These are phyloP conservation scores for Leavenworthia alabamica DNA, from an alignment of 345 rosid genomes.

Conservation along the genomic window DNA sequence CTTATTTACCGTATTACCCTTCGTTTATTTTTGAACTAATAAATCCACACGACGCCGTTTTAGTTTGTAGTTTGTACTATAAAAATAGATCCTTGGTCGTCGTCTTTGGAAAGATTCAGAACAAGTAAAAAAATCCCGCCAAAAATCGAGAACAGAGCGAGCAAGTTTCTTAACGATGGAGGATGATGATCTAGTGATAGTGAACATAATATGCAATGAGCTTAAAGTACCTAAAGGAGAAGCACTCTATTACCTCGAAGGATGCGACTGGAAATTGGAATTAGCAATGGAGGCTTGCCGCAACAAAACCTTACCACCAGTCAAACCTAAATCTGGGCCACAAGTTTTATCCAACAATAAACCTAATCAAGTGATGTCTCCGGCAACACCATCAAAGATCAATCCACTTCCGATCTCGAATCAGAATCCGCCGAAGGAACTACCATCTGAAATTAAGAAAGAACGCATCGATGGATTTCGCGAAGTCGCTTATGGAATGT, in stretches of 20 bases:
- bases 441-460: not conserved
- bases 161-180: not conserved
- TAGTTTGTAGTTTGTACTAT: not conserved
- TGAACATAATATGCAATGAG: not conserved
- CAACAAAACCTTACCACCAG: not conserved
- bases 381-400: not conserved
- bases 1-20: too few species aligned
- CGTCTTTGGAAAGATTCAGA: not conserved
- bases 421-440: not conserved
- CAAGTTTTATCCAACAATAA: too few species aligned
- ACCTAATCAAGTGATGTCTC: not conserved
- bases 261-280: not conserved
- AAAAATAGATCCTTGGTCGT: not conserved
- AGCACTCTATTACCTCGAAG: slow-evolving; percentile 13
- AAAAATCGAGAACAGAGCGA: not conserved
- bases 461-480: not conserved
- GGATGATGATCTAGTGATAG: not conserved
- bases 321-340: not conserved
- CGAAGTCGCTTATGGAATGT: not conserved
- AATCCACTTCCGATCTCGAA: not conserved
- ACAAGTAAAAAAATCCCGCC: not conserved
- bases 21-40: not conserved
- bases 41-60: not conserved
- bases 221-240: not conserved
- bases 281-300: not conserved